Evolutionary conservation across 176 grass and related monocot species (phyloP).

Genomic region (Aechmea fasciata): DNA sequence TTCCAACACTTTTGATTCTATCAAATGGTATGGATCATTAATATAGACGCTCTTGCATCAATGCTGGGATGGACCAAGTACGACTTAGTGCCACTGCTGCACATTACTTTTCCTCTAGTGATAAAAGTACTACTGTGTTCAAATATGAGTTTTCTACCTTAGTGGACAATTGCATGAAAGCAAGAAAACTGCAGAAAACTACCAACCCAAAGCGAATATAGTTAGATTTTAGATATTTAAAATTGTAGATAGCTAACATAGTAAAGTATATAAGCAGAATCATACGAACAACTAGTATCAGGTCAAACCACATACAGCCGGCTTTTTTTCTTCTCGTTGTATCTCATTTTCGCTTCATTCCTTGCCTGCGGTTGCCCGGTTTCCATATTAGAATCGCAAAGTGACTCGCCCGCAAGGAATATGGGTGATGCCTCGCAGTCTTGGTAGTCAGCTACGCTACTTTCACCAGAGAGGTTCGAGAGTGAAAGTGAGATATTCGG

Average conservation of each 20-base stretch:
- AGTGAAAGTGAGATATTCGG: slow-evolving; percentile 4
- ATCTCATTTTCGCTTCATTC: slow-evolving; percentile 36
- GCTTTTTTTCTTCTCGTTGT: slow-evolving; percentile 42
- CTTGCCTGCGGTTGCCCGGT: slow-evolving; percentile 28
- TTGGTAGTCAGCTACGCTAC: slow-evolving; percentile 4
- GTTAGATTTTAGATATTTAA: too few species aligned
- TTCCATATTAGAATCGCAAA: neutral
- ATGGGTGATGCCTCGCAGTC: neutral
- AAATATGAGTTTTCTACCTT: too few species aligned
- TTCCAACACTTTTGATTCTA: too few species aligned
- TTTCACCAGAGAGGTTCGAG: slow-evolving; percentile 4
- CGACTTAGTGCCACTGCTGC: too few species aligned
- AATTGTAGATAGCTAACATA: neutral
- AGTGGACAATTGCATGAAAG: too few species aligned
- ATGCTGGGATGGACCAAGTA: too few species aligned
- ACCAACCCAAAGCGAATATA: too few species aligned
- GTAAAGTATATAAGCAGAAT: neutral
- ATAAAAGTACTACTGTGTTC: too few species aligned
- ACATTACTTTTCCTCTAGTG: too few species aligned
- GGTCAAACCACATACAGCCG: slow-evolving; percentile 18
- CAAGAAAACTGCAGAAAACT: too few species aligned
- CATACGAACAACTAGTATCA: neutral
- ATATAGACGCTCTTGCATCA: too few species aligned
- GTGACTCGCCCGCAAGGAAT: slow-evolving; percentile 8
- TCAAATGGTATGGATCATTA: too few species aligned